Percentiles rank a stretch among this genome's conserved stretches.
Evolutionary conservation across 164 flowering plant species (phyloP).

Genomic region (Chimonanthus praecox): DNA sequence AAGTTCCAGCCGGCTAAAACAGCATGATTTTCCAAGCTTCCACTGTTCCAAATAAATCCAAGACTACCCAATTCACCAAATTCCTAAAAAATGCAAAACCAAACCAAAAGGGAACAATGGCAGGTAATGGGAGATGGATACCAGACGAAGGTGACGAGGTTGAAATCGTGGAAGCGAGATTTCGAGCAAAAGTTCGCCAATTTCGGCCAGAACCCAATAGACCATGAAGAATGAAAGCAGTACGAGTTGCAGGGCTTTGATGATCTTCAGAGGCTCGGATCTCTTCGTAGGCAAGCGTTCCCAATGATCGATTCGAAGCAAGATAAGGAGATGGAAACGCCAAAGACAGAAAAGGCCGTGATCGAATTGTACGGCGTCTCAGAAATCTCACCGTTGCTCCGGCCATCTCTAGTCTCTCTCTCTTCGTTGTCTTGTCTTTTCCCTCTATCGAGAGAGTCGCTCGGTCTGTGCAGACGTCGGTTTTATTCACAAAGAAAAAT

Average conservation of each 20-base stretch:
- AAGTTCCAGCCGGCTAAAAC: no score
- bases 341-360: background rate
- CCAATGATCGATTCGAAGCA: slow-evolving; percentile 23
- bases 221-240: slow-evolving; percentile 82
- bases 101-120: background rate
- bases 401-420: background rate
- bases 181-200: slow-evolving; percentile 86
- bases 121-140: background rate
- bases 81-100: background rate
- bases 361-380: background rate
- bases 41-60: background rate
- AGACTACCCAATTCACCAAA: background rate
- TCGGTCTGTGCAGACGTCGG: no score
- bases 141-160: slow-evolving; percentile 38
- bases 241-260: slow-evolving; percentile 23
- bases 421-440: background rate
- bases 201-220: slow-evolving; percentile 81
- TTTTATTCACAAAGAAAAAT: no score
- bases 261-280: slow-evolving; percentile 32
- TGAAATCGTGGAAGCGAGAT: slow-evolving; percentile 48
- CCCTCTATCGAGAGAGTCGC: background rate
- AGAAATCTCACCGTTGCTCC: background rate
- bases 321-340: background rate
- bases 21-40: no score
- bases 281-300: slow-evolving; percentile 86